Conservation (phyloP, 192 early-diverging fungal species). For the Linnemannia hyalina region DNA sequence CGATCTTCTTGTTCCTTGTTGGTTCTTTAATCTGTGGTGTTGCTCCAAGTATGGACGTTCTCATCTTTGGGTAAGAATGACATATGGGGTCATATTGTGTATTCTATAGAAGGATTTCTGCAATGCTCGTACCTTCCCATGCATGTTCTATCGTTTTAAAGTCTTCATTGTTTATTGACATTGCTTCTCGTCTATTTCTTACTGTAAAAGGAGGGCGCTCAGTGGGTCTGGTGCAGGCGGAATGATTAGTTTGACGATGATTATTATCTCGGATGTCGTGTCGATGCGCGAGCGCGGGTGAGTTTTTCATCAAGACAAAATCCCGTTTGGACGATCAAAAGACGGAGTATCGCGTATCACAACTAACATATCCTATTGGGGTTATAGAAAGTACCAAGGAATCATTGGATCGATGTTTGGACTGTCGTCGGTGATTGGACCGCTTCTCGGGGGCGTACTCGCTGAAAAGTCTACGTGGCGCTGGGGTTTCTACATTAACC, state of each 20-base stretch:
- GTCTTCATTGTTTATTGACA: too few relatives aligned
- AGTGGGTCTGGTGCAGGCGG: slow-evolving; percentile 70
- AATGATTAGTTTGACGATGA: slow-evolving; percentile 70
- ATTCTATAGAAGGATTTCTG: too few relatives aligned
- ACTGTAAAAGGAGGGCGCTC: background rate
- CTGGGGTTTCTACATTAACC: slow-evolving; percentile 59
- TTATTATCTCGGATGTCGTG: slow-evolving; percentile 74
- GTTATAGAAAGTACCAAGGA: slow-evolving; percentile 62
- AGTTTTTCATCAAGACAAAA: background rate
- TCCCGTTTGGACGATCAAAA: background rate
- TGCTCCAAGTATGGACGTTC: slow-evolving; percentile 48
- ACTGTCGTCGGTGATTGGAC: slow-evolving; percentile 61
- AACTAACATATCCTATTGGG: background rate
- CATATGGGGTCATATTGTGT: too few relatives aligned
- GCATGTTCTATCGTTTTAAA: too few relatives aligned
- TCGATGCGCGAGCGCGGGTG: slow-evolving; percentile 67
- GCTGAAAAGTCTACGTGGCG: slow-evolving; percentile 56
- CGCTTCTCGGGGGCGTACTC: slow-evolving; percentile 56
- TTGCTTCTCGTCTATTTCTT: background rate
- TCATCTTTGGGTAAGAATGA: slow-evolving; percentile 65
- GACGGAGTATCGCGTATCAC: background rate
- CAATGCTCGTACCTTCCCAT: too few relatives aligned
- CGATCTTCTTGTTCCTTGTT: slow-evolving; percentile 47
- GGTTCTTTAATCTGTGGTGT: slow-evolving; percentile 55
- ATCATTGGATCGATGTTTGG: slow-evolving; percentile 69